Evolutionary conservation across 345 rosid genomes (phyloP), one percentile per base, ranked within the genome.

Genomic region (Zanthoxylum bungeanum): DNA sequence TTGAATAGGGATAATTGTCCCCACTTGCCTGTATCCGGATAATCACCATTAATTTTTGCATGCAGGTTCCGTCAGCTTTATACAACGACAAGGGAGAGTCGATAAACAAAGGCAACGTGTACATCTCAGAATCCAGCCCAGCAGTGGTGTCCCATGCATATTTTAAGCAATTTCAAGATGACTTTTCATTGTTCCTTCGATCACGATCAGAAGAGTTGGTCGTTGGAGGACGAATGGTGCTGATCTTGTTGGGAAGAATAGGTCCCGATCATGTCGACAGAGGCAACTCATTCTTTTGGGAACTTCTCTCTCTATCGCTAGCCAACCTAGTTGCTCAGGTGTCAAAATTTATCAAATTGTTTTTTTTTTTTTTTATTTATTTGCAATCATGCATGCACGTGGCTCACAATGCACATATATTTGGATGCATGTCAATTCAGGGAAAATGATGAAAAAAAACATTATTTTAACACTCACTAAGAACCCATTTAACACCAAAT

Each of bases 201-300:
- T 79, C 77, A 61, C 60, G 98, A 55, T 85, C 96, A 2, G 69
- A 82, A 66, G 98, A 93, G 82, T 9, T 93, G n/a, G n/a, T n/a
- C n/a, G n/a, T n/a, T n/a, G n/a, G n/a, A n/a, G 96, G 96, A 1
- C 79, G 84, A 74, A 91, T 91, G 93, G 91, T 90, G 52, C 76
- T 89, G 44, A 89, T 89, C 27, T 44, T 84, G 46, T 72, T 85
- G 1, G 98, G 98, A 68, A 85, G 97, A 76, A 75, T 76, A 67
- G 88, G 91, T 53, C 76, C 53, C 0, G 72, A 82, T 69, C 91
- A 86, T 78, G 80, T 86, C 6, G 97, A 93, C 49, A 80, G 97
- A 71, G 97, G 97, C 83, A 91, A 91, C 80, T 88, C 92, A 36
- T 86, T 86, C 84, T 80, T 81, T 19, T 89, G 96, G 98, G 85